Base-by-base conservation (phyloP, 2,329 filamentous ascomycete species). In the Lachnum nothofagi region DNA sequence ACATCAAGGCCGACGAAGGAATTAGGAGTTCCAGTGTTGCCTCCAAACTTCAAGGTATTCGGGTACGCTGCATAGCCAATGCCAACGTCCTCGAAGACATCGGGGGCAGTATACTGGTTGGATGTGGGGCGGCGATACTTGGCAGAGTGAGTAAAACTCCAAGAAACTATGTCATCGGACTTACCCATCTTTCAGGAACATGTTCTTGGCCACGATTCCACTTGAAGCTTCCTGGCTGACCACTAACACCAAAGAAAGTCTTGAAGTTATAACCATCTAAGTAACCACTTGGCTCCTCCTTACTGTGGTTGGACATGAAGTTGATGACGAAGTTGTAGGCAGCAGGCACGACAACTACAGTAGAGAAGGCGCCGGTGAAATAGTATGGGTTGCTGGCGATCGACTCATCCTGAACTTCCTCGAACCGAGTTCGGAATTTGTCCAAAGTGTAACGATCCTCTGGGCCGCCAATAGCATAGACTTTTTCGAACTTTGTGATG, bases 1-100 rank as follows among this genome's bases (percentile, higher is more conserved):
- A 73, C 40, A 22, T 73, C 63, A 44, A 80, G 58, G 4, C 75
- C 75, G 3, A 70, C 64, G 56, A 78, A 80, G 24, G 67, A 73
- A 63, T 79, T 73, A n/a, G 74, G 67, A 5, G 66, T 67, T 19
- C 76, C 74, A 4, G 70, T 69, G 58, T 80, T 80, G 8, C 77
- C 77, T 4, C 77, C 77, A 20, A 79, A 29, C 35, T 50, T 39
- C 4, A 52, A 16, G 20, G 52, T 37, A 4, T 39, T 17, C 6
- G 52, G 49, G 46, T 76, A 67, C 55, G 71, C 67, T 16, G 60
- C 9, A 5, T 68, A 57, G 52, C 63, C 67, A 33, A 58, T 56
- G 3, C 72, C 51, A 2, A 72, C 56, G 55, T 77, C 74, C 10
- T 71, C 54, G 6, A 27, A 6, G 6, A 27, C 25, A 12, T 27